Conservation (phyloP, 331 rosid genomes). For the Pyrus hybrid region DNA sequence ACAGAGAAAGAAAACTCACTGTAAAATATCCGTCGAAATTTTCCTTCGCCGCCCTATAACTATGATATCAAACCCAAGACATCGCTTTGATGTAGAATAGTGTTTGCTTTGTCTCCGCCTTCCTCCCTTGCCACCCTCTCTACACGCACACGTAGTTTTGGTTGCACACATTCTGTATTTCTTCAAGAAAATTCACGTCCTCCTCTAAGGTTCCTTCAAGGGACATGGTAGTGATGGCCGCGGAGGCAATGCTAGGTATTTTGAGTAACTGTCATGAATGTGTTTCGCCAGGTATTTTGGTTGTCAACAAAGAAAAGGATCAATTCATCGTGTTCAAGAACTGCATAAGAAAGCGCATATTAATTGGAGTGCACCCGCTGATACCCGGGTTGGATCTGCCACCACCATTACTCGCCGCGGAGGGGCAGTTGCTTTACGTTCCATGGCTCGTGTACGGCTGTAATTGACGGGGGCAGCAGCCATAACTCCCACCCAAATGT, state of each 20-base stretch:
- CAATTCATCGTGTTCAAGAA: conserved; percentile 58
- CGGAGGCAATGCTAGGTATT: conserved; percentile 29
- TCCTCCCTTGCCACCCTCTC: conserved; percentile 33
- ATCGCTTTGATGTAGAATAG: conserved; percentile 36
- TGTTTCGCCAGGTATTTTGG: conserved; percentile 34
- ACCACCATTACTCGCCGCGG: conserved; percentile 53
- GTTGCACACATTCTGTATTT: conserved; percentile 48
- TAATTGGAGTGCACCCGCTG: conserved; percentile 61
- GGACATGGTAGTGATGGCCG: conserved; percentile 8
- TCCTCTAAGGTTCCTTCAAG: not conserved
- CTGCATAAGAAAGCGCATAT: conserved; percentile 51
- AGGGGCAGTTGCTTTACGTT: not conserved
- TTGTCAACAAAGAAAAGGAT: conserved; percentile 51
- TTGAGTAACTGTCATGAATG: conserved; percentile 43
- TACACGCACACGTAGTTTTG: conserved; percentile 21
- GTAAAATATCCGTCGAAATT: conserved; percentile 48
- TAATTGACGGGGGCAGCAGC: not conserved
- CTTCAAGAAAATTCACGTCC: conserved; percentile 51
- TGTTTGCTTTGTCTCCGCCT: conserved; percentile 41
- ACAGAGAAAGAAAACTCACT: conserved; percentile 22
- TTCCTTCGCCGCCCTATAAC: conserved; percentile 56
- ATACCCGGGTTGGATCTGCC: conserved; percentile 62
- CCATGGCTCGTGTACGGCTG: conserved; percentile 12
- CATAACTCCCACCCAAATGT: not conserved
- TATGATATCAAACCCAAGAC: conserved; percentile 36